Conservation (phyloP, 2,329 filamentous ascomycete species). For the Exophiala spinifera region DNA sequence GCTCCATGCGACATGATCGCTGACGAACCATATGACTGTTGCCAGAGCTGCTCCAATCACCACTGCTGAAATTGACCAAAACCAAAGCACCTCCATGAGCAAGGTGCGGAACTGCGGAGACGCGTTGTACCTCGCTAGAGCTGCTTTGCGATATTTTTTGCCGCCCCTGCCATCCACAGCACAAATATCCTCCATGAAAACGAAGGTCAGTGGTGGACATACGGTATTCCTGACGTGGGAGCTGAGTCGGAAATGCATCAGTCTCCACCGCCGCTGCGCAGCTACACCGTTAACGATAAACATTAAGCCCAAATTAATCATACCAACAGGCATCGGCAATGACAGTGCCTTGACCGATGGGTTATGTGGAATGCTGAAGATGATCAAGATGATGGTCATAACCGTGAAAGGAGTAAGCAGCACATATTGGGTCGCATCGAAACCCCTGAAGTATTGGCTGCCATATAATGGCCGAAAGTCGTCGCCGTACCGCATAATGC, state of each 20-base stretch:
- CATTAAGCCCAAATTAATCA: constrained; percentile 16
- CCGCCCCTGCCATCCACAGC: constrained; percentile 63
- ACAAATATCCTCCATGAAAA: constrained; percentile 64
- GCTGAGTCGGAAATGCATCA: constrained; percentile 54
- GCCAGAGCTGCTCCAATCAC: constrained; percentile 46
- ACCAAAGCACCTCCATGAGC: constrained; percentile 54
- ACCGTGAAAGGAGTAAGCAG: constrained; percentile 18
- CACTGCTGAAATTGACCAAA: constrained; percentile 52
- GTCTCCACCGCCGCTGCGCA: constrained; percentile 13
- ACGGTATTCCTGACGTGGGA: constrained; percentile 58
- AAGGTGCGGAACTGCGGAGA: constrained; percentile 54
- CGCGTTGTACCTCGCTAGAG: constrained; percentile 51
- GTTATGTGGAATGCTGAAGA: constrained; percentile 22
- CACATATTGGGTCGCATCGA: constrained; percentile 23
- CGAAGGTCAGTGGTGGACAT: constrained; percentile 60
- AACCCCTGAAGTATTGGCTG: constrained; percentile 17
- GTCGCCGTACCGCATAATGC: constrained; percentile 17
- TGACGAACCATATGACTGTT: constrained; percentile 46
- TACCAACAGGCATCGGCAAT: constrained; percentile 29
- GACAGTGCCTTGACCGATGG: constrained; percentile 17
- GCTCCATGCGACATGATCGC: constrained; percentile 48
- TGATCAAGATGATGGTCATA: constrained; percentile 24
- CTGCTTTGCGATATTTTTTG: constrained; percentile 49
- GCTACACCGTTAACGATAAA: constrained; percentile 18
- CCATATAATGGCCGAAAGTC: constrained; percentile 21